Percentiles rank a stretch among this genome's conserved stretches.
Conservation (phyloP, 1,284 basidiomycete species). For the Cutaneotrichosporon cavernicola region DNA sequence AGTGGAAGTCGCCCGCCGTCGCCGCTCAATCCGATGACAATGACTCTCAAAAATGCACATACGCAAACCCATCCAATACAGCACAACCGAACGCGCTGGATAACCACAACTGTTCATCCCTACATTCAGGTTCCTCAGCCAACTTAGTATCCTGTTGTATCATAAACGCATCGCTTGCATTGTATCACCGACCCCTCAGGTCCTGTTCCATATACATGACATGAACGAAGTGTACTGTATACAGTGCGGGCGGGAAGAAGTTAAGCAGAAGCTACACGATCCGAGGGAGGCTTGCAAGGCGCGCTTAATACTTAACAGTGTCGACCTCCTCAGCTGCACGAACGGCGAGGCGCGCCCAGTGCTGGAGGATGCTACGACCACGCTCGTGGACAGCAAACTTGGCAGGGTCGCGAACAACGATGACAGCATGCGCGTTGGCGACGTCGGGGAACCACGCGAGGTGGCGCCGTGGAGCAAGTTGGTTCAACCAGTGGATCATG, state of each 20-base stretch:
- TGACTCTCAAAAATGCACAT: background rate
- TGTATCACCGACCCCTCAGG: background rate
- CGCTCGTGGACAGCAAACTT: slow-evolving; percentile 41
- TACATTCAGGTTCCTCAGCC: background rate
- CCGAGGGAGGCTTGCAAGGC: background rate
- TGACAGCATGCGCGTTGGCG: slow-evolving; percentile 45
- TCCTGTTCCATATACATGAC: slow-evolving; percentile 4
- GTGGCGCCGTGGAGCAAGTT: slow-evolving; percentile 36
- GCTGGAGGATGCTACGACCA: slow-evolving; percentile 41
- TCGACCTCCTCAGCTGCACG: slow-evolving; percentile 4
- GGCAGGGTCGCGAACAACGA: slow-evolving; percentile 42
- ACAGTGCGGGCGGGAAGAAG: background rate
- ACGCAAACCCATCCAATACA: background rate
- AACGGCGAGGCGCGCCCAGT: slow-evolving; percentile 37
- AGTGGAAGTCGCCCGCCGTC: slow-evolving; percentile 24
- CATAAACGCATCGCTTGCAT: slow-evolving; percentile 1
- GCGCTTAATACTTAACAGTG: background rate
- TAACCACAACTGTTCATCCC: background rate
- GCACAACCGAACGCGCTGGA: background rate
- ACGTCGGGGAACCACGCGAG: slow-evolving; percentile 48
- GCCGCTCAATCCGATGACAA: slow-evolving; percentile 10
- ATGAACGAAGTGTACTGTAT: background rate
- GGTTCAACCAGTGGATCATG: slow-evolving; percentile 45
- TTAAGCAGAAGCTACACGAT: background rate
- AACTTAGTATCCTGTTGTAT: background rate